Evolutionary conservation across 805 yeast species (phyloP).

Genomic region (Starmerella tilneyi): DNA sequence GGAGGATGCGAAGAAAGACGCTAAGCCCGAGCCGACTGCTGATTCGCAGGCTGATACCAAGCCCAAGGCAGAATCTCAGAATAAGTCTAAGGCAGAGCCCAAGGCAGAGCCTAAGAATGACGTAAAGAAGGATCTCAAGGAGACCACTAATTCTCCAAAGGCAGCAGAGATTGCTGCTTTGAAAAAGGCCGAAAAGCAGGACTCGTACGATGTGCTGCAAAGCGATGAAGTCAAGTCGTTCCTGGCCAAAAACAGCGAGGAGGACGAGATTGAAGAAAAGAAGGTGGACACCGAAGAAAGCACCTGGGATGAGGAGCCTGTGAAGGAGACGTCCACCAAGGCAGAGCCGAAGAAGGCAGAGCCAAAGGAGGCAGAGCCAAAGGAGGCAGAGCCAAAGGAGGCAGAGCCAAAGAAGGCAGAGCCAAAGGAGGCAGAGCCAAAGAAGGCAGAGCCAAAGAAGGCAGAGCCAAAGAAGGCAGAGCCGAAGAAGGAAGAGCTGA

Average conservation of each 20-base stretch:
- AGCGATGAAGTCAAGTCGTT: conserved; percentile 40
- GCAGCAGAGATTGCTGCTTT: conserved; percentile 25
- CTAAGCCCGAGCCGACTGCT: conserved; percentile 24
- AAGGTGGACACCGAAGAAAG: conserved; percentile 19
- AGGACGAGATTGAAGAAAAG: conserved; percentile 35
- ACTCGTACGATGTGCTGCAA: conserved; percentile 41
- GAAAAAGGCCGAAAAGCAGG: conserved; percentile 35
- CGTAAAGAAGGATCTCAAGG: conserved; percentile 14
- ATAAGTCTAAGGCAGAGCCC: conserved; percentile 32
- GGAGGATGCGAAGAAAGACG: conserved; percentile 22
- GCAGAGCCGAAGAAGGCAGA: conserved; percentile 11
- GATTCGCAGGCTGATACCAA: conserved; percentile 10
- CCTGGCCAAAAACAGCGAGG: conserved; percentile 41
- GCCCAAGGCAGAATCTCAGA: conserved; percentile 15
- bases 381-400: conserved; percentile 3
- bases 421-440: conserved; percentile 6
- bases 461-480: neutral
- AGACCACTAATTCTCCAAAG: conserved; percentile 7
- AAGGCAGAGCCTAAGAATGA: conserved; percentile 25
- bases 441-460: conserved; percentile 2
- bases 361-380: neutral
- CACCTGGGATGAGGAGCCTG: conserved; percentile 34
- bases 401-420: conserved; percentile 2
- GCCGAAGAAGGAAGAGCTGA: neutral
- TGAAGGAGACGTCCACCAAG: conserved; percentile 16